These are phyloP conservation scores for Colletotrichum tabaci DNA, from an alignment of 2,329 filamentous ascomycete genomes.

Conservation along the genomic window DNA sequence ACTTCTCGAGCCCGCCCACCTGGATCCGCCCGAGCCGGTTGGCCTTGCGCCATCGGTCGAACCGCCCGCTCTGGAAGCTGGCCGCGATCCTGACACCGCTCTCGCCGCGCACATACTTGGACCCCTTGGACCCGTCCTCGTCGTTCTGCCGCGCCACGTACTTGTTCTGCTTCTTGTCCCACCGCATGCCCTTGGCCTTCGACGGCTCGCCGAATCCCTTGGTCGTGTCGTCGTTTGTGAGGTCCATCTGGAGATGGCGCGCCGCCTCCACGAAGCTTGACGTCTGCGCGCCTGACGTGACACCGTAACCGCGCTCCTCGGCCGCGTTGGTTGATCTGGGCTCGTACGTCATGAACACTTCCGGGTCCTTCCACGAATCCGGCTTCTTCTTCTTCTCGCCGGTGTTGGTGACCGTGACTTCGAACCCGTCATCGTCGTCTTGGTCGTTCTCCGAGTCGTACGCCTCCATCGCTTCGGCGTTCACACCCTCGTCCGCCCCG, in stretches of 20 bases:
- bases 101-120: conserved; percentile 86
- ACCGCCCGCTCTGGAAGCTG: conserved; percentile 91
- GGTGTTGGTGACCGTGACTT: conserved; percentile 79
- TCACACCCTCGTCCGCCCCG: conserved; percentile 54
- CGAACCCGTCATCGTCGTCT: conserved; percentile 75
- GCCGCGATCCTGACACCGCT: conserved; percentile 96
- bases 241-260: conserved; percentile 91
- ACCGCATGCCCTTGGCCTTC: conserved; percentile 81
- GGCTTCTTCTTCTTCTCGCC: conserved; percentile 61
- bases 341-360: conserved; percentile 97
- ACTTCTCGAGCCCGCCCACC: conserved; percentile 84
- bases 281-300: conserved; percentile 84
- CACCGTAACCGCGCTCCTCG: conserved; percentile 93
- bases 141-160: conserved; percentile 95
- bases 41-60: conserved; percentile 91
- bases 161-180: conserved; percentile 97
- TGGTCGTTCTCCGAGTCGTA: conserved; percentile 58
- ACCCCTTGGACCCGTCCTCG: conserved; percentile 86
- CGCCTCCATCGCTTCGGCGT: conserved; percentile 48
- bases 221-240: conserved; percentile 87
- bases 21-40: conserved; percentile 84
- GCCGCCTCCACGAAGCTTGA: conserved; percentile 90
- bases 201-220: conserved; percentile 85
- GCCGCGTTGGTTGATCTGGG: conserved; percentile 85
- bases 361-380: conserved; percentile 71